Evolutionary conservation across 768 basidiomycete genomes (phyloP).

Genomic region (Psilocybe subaeruginosa): DNA sequence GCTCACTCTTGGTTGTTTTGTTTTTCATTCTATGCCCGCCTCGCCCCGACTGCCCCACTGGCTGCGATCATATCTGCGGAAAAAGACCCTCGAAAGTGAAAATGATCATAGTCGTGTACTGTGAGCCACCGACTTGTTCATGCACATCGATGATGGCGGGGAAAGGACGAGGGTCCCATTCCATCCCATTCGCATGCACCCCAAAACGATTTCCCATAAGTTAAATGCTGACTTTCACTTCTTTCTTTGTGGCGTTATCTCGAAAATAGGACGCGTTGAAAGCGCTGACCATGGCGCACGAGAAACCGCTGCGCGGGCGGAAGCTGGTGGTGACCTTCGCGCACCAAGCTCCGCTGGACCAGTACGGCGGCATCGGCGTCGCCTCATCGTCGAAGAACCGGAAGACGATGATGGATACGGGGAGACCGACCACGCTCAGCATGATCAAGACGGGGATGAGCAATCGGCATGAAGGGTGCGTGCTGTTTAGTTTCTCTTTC

Average conservation of each 20-base stretch:
- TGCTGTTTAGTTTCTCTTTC: constrained; percentile 5
- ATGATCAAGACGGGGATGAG: constrained; percentile 74
- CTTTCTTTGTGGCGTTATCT: not conserved
- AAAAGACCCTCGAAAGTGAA: not conserved
- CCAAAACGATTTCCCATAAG: not conserved
- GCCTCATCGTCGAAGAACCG: constrained; percentile 32
- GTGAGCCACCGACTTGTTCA: not conserved
- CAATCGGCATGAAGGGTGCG: constrained; percentile 56
- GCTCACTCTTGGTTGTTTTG: constrained; percentile 53
- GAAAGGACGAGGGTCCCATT: not conserved
- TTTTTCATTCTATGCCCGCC: constrained; percentile 24
- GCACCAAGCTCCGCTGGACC: constrained; percentile 72
- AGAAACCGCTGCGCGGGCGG: constrained; percentile 82
- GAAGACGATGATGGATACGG: constrained; percentile 54
- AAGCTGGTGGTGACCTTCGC: constrained; percentile 92
- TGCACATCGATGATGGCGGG: not conserved
- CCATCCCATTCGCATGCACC: not conserved
- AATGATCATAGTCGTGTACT: constrained; percentile 10
- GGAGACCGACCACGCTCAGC: constrained; percentile 85
- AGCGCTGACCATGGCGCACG: constrained; percentile 74
- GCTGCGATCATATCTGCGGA: constrained; percentile 7
- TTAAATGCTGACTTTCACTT: not conserved
- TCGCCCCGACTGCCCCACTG: constrained; percentile 1
- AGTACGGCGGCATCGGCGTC: constrained; percentile 25
- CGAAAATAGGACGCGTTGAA: constrained; percentile 77